These are phyloP conservation scores for Prunella vulgaris DNA, from an alignment of 257 asterid species.

Conservation along the genomic window DNA sequence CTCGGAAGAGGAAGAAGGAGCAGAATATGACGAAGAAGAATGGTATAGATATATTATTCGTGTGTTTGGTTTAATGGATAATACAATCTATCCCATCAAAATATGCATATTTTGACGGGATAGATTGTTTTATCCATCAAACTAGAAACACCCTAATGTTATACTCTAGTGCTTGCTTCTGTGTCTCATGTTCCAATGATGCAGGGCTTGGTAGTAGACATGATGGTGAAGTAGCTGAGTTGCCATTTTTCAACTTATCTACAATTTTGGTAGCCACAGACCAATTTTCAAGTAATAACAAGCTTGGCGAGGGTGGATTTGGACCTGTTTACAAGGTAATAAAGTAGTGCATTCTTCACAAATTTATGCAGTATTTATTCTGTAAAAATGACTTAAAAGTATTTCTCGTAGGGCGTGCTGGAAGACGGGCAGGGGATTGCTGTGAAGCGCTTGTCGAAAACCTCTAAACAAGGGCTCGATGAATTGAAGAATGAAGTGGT, in stretches of 20 bases:
- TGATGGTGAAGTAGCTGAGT: background rate
- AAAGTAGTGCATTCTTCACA: background rate
- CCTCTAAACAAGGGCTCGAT: background rate
- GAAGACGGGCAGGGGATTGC: background rate
- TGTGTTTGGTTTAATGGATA: too few species aligned
- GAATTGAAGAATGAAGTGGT: background rate
- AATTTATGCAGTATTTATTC: background rate
- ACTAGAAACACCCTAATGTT: too few species aligned
- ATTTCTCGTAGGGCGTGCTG: background rate
- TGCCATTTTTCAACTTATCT: background rate
- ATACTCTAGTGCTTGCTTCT: too few species aligned
- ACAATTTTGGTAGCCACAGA: background rate
- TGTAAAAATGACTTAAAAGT: too few species aligned
- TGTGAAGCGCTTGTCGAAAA: background rate
- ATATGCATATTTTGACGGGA: too few species aligned
- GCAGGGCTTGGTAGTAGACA: background rate
- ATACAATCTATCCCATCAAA: too few species aligned
- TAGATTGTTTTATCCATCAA: too few species aligned
- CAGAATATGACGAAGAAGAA: background rate
- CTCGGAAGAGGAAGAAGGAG: background rate
- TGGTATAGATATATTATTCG: too few species aligned
- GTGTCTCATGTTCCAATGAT: background rate
- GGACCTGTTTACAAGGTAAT: constrained; percentile 15
- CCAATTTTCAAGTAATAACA: background rate
- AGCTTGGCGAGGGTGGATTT: constrained; percentile 21